Evolutionary conservation across 2,329 filamentous ascomycete genomes (phyloP).

Genomic region (Arachnomyces sp.): DNA sequence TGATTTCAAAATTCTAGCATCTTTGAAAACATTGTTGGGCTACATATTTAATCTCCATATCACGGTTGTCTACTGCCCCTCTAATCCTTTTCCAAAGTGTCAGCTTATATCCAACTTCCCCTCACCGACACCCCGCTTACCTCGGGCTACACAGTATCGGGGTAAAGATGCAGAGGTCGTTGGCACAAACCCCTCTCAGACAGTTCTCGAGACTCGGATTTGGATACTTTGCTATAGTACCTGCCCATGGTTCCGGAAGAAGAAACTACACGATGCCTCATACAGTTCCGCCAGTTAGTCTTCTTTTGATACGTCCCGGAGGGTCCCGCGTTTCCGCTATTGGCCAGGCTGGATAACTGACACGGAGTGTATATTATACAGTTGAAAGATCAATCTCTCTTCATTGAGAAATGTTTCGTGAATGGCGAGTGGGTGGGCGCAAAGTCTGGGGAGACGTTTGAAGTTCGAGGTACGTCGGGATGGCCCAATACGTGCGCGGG

Average conservation of each 20-base stretch:
- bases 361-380: conserved; percentile 23
- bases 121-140: not conserved
- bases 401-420: conserved; percentile 79
- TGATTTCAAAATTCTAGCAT: too few species aligned
- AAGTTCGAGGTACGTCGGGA: conserved; percentile 57
- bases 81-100: not conserved
- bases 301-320: too few species aligned
- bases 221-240: conserved; percentile 30
- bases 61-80: too few species aligned
- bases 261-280: conserved; percentile 37
- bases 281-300: conserved; percentile 32
- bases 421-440: conserved; percentile 89
- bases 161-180: not conserved
- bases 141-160: not conserved
- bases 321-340: too few species aligned
- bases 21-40: too few species aligned
- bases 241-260: conserved; percentile 23
- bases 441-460: conserved; percentile 82
- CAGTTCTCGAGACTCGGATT: conserved; percentile 28
- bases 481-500: too few species aligned
- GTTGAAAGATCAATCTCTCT: conserved; percentile 71
- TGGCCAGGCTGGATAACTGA: too few species aligned
- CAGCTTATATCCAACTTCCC: not conserved
- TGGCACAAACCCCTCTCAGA: conserved; percentile 21
- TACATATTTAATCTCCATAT: too few species aligned